phyloP scores from a whole-genome alignment of 257 asterid species.

The Penstemon eatonii region DNA sequence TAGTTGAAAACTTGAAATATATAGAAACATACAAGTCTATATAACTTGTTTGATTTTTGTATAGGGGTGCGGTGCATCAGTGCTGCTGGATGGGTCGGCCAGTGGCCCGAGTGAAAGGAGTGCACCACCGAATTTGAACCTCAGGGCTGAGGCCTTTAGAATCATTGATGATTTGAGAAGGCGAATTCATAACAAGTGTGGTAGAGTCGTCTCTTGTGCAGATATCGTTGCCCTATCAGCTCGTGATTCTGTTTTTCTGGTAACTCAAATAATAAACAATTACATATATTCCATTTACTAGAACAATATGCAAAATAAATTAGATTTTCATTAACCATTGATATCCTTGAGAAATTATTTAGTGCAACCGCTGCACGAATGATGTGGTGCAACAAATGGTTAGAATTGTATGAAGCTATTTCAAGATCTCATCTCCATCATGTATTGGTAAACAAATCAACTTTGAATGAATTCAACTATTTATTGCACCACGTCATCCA shows the following conservation, averaged over 20 bases:
- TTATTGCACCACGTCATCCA: too few relatives aligned
- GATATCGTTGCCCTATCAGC: conserved; percentile 50
- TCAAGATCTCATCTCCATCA: too few relatives aligned
- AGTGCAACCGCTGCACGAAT: too few relatives aligned
- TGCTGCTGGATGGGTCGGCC: conserved; percentile 45
- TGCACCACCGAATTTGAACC: conserved; percentile 48
- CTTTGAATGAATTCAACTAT: too few relatives aligned
- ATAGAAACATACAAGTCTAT: too few relatives aligned
- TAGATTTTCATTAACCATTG: neutral
- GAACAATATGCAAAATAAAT: neutral
- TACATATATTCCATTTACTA: neutral
- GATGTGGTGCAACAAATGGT: too few relatives aligned
- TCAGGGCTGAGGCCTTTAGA: conserved; percentile 43
- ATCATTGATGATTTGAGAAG: conserved; percentile 47
- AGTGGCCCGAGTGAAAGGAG: conserved; percentile 43
- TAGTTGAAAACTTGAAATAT: too few relatives aligned
- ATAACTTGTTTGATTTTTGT: neutral
- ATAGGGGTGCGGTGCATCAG: conserved; percentile 48
- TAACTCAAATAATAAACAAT: neutral
- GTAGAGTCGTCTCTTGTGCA: conserved; percentile 48
- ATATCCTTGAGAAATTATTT: too few relatives aligned
- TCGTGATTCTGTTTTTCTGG: conserved; percentile 55
- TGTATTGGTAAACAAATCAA: too few relatives aligned
- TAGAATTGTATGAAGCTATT: too few relatives aligned
- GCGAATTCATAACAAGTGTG: conserved; percentile 39